Percentiles rank a stretch among this genome's conserved stretches.
phyloP scores from a whole-genome alignment of 1,139 yeast genomes.

The Meyerozyma smithsonii region DNA sequence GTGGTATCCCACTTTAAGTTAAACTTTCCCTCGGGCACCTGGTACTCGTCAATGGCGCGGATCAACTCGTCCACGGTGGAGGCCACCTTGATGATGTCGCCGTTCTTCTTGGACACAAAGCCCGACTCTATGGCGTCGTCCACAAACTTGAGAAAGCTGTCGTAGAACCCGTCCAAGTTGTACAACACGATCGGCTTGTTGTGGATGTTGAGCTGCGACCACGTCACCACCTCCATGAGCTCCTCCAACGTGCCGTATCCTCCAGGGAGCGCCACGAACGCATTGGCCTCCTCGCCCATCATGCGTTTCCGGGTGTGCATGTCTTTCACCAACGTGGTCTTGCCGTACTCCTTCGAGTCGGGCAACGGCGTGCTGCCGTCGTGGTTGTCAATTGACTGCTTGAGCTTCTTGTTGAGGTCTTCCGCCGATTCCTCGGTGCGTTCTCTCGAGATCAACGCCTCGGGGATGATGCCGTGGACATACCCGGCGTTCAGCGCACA shows the following conservation, averaged over 20 bases:
- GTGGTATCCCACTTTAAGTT: conserved; percentile 63
- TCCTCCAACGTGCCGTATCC: conserved; percentile 92
- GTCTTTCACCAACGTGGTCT: conserved; percentile 75
- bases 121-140: conserved; percentile 54
- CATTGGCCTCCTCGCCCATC: conserved; percentile 87
- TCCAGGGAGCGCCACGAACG: conserved; percentile 87
- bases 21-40: conserved; percentile 71
- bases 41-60: conserved; percentile 53
- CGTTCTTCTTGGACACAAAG: conserved; percentile 65
- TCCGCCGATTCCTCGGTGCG: conserved; percentile 43
- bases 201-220: conserved; percentile 88
- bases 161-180: conserved; percentile 78
- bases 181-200: conserved; percentile 72
- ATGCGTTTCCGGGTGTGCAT: conserved; percentile 87
- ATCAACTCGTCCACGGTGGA: conserved; percentile 63
- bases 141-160: conserved; percentile 59
- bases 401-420: conserved; percentile 41
- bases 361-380: conserved; percentile 64
- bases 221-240: conserved; percentile 83
- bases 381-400: conserved; percentile 43
- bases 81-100: conserved; percentile 67
- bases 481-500: conserved; percentile 63
- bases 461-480: conserved; percentile 85
- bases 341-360: conserved; percentile 60
- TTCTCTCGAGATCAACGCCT: conserved; percentile 73